Conservation (phyloP, 495 filamentous ascomycete genomes). For the Aspergillus avenaceus region DNA sequence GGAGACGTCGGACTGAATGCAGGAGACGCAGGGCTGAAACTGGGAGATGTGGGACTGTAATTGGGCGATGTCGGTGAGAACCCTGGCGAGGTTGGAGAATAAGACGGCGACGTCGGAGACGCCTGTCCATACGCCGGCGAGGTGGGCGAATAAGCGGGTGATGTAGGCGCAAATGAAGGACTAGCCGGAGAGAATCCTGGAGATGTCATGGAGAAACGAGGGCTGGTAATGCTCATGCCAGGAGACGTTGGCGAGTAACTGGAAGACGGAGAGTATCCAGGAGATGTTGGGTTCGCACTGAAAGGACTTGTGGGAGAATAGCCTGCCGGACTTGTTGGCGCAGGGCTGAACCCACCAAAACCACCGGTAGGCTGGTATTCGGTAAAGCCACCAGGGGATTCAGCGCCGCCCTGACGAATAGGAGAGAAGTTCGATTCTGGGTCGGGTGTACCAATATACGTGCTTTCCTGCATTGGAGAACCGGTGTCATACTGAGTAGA, state of each 20-base stretch:
- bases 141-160: constrained; percentile 80
- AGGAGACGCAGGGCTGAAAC: constrained; percentile 57
- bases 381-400: constrained; percentile 72
- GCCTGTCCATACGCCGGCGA: constrained; percentile 65
- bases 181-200: constrained; percentile 62
- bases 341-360: constrained; percentile 61
- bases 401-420: constrained; percentile 70
- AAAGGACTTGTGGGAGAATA: constrained; percentile 77
- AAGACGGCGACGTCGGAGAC: constrained; percentile 67
- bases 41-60: constrained; percentile 61
- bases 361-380: constrained; percentile 51
- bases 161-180: constrained; percentile 68
- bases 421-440: constrained; percentile 85
- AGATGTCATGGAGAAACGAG: constrained; percentile 45
- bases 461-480: constrained; percentile 79
- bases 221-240: constrained; percentile 54
- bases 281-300: constrained; percentile 70
- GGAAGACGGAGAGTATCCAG: constrained; percentile 71
- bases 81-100: constrained; percentile 79
- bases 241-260: constrained; percentile 63
- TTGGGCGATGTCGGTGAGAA: constrained; percentile 72
- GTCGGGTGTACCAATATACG: constrained; percentile 71
- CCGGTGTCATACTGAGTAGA: constrained; percentile 92
- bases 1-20: constrained; percentile 55
- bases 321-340: constrained; percentile 61